These are phyloP conservation scores for Tricholoma sp. DNA, from an alignment of 768 basidiomycete genomes.

Conservation along the genomic window DNA sequence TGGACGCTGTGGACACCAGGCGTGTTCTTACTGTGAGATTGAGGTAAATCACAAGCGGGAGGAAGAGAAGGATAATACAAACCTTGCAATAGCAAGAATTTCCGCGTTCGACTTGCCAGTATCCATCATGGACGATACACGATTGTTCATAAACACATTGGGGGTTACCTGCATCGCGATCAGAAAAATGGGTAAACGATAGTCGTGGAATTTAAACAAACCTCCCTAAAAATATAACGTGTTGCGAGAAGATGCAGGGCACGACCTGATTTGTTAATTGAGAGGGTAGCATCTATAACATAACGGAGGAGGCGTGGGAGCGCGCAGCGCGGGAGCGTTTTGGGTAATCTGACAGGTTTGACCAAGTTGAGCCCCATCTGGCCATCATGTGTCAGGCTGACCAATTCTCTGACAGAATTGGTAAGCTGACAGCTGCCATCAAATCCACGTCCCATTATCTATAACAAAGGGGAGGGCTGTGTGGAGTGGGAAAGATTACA, in stretches of 20 bases:
- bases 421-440: too few species aligned
- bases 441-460: too few species aligned
- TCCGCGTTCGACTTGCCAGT: slow-evolving; percentile 19
- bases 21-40: not conserved
- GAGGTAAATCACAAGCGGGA: not conserved
- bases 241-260: slow-evolving; percentile 20
- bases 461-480: too few species aligned
- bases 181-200: not conserved
- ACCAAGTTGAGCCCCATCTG: too few species aligned
- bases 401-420: too few species aligned
- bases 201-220: not conserved
- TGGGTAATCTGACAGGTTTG: too few species aligned
- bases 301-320: too few species aligned
- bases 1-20: not conserved
- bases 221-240: slow-evolving; percentile 14
- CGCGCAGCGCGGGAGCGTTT: too few species aligned
- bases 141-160: slow-evolving; percentile 29
- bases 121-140: slow-evolving; percentile 26
- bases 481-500: too few species aligned
- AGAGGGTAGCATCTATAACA: not conserved
- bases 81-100: slow-evolving; percentile 16
- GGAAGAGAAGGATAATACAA: not conserved
- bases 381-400: too few species aligned
- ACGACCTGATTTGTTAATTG: slow-evolving; percentile 12
- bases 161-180: slow-evolving; percentile 6